phyloP scores from a whole-genome alignment of 768 basidiomycete species.

The Rubroboletus pulcherrimus region DNA sequence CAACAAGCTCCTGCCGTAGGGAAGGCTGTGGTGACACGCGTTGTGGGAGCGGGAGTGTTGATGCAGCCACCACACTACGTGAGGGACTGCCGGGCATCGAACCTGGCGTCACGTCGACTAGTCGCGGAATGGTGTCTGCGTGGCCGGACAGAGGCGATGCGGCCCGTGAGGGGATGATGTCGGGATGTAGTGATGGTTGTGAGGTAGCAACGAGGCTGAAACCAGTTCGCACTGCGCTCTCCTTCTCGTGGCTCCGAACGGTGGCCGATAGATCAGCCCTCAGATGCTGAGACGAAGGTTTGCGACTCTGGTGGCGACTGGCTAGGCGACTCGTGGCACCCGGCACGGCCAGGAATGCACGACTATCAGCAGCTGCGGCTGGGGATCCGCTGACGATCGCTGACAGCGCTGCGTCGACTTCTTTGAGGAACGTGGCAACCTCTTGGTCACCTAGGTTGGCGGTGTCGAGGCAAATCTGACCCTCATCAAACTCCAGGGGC shows the following conservation, averaged over 20 bases:
- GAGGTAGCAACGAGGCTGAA: conserved; percentile 32
- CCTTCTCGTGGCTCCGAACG: conserved; percentile 25
- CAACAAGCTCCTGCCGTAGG: conserved; percentile 24
- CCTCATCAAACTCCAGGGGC: conserved; percentile 28
- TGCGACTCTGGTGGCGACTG: conserved; percentile 30
- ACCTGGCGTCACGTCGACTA: conserved; percentile 10
- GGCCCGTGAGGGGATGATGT: conserved; percentile 23
- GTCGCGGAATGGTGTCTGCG: conserved; percentile 17
- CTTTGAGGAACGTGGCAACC: conserved; percentile 30
- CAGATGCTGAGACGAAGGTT: conserved; percentile 28
- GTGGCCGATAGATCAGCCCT: conserved; percentile 30
- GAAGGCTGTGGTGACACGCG: conserved; percentile 31
- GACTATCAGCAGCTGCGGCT: conserved; percentile 29
- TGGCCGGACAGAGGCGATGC: conserved; percentile 20
- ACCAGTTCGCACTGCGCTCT: conserved; percentile 22
- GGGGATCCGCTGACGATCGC: conserved; percentile 24
- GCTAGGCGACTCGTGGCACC: conserved; percentile 21
- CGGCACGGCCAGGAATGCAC: conserved; percentile 29
- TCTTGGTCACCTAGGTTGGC: conserved; percentile 30
- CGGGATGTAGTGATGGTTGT: conserved; percentile 21
- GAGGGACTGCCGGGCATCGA: conserved; percentile 16
- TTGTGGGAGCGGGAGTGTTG: conserved; percentile 15
- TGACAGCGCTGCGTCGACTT: conserved; percentile 29
- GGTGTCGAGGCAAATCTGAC: conserved; percentile 30
- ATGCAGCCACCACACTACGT: conserved; percentile 9